Evolutionary conservation across 2,329 filamentous ascomycete genomes (phyloP).

Genomic region (Penicillium sclerotiorum): DNA sequence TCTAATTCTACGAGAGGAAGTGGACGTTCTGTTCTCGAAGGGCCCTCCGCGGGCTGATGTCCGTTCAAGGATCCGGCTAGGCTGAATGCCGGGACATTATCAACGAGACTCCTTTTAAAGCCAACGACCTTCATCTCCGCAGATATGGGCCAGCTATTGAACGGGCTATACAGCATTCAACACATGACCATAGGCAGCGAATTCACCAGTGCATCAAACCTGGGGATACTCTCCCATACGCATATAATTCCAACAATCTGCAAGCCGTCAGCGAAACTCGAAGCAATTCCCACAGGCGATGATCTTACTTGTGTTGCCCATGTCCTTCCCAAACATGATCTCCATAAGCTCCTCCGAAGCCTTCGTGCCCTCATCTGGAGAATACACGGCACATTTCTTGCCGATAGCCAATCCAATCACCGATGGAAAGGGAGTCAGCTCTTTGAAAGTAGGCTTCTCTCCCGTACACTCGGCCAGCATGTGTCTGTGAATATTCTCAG

Average conservation of each 20-base stretch:
- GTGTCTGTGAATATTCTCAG: conserved; percentile 67
- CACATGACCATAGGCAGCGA: no score
- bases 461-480: conserved; percentile 52
- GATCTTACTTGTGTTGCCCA: conserved; percentile 65
- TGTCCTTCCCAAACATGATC: conserved; percentile 67
- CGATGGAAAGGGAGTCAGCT: conserved; percentile 59
- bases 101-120: background rate
- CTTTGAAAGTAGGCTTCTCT: conserved; percentile 50
- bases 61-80: background rate
- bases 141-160: no score
- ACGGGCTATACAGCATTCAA: no score
- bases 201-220: conserved; percentile 14
- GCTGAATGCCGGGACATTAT: background rate
- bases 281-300: background rate
- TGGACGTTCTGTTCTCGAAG: no score
- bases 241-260: conserved; percentile 62
- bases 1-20: no score
- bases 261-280: conserved; percentile 6
- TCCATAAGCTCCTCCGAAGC: conserved; percentile 65
- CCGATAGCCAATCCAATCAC: conserved; percentile 74
- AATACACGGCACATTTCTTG: conserved; percentile 67
- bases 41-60: no score
- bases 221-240: conserved; percentile 44
- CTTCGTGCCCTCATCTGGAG: conserved; percentile 58
- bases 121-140: background rate